Evolutionary conservation across 2,329 filamentous ascomycete genomes (phyloP), one percentile per base, ranked within the genome.

Genomic region (Verticillium nubilum): DNA sequence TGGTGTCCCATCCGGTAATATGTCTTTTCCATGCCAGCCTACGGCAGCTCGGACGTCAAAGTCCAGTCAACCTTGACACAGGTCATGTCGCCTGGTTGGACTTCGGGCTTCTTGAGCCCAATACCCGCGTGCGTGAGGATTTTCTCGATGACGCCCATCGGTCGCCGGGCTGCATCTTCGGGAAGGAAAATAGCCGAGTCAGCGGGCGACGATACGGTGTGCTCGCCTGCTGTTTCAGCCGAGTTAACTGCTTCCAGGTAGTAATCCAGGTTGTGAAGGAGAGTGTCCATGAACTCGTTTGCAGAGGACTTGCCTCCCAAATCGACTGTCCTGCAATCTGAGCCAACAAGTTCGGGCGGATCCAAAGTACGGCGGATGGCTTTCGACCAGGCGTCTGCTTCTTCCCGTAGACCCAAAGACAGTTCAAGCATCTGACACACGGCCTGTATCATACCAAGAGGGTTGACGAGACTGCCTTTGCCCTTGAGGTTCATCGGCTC

Each of bases 51-150:
- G 2, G 72, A 75, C 2, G 77, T 74, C 59, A 80, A 70, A 47
- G 78, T 71, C 77, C 77, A 80, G 61, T 80, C 77, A 0, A 80
- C 70, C 31, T 69, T 67, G 1, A 79, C 71, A 1, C 74, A 69
- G 15, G 80, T 73, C 15, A 74, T 67, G 23, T 77, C 72, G 0
- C 76, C 76, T 1, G 76, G 66, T 35, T 61, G 60, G 1, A 79
- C 71, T 10, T 62, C 23, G 7, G 56, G 69, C 0, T 70, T 71
- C 19, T 66, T 68, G 2, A 67, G 63, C 0, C 68, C 65, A 2
- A 77, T 37, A 23, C 47, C 66, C 60, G 75, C 74, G 63, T 79
- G 76, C 17, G 70, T 61, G 0, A 80, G 74, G 33, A 80, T 78
- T 66, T 79, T 79, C 61, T 79, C 74, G 1, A 72, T 70, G 3